phyloP scores from a whole-genome alignment of 768 basidiomycete species.

The Termitomyces sp. region DNA sequence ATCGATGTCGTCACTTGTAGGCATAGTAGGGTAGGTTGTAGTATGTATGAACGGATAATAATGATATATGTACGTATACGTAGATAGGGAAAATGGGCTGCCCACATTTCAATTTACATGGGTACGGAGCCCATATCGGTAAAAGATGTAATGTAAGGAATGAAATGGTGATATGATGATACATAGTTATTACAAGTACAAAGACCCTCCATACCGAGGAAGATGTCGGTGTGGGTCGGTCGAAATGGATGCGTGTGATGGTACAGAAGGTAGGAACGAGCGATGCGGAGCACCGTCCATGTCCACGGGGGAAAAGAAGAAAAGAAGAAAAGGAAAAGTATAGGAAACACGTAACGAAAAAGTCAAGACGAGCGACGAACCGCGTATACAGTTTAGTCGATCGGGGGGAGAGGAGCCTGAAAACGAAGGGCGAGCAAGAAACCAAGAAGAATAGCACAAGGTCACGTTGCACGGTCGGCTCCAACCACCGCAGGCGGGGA shows the following conservation, averaged over 20 bases:
- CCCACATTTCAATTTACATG: background rate
- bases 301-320: background rate
- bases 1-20: background rate
- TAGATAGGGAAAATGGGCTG: background rate
- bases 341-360: background rate
- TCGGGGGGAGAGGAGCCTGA: background rate
- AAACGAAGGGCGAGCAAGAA: background rate
- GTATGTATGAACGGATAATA: background rate
- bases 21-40: background rate
- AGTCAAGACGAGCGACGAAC: background rate
- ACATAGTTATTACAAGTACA: slow-evolving; percentile 1
- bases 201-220: background rate
- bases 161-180: background rate
- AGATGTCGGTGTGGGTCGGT: background rate
- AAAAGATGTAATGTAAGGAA: background rate
- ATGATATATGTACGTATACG: background rate
- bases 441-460: background rate
- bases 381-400: background rate
- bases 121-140: background rate
- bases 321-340: background rate
- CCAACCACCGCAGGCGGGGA: slow-evolving; percentile 8
- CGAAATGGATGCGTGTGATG: background rate
- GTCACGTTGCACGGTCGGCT: background rate
- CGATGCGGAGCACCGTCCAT: background rate
- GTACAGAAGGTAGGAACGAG: background rate